Evolutionary conservation across 116 monocot genomes (phyloP).

Genomic region (Phalaenopsis hybrid): DNA sequence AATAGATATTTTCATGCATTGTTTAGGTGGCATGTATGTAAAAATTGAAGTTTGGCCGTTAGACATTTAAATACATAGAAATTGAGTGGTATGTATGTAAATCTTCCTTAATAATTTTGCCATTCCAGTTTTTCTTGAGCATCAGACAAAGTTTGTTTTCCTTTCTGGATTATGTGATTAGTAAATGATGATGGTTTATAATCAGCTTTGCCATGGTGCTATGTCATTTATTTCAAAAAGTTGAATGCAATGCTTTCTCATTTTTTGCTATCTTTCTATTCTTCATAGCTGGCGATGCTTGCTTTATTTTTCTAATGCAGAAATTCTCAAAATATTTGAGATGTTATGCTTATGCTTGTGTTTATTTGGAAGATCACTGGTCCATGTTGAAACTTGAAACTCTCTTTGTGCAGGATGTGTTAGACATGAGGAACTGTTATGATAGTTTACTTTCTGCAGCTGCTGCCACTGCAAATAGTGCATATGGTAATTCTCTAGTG

Average conservation of each 20-base stretch:
- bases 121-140: too few relatives aligned
- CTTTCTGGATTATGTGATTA: background rate
- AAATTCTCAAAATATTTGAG: background rate
- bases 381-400: background rate
- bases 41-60: too few relatives aligned
- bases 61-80: too few relatives aligned
- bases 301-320: background rate
- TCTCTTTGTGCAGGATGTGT: slow-evolving; percentile 43
- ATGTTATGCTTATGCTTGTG: background rate
- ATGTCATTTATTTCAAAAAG: background rate
- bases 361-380: background rate
- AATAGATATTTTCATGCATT: too few relatives aligned
- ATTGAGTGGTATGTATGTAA: too few relatives aligned
- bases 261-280: background rate
- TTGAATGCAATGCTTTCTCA: background rate
- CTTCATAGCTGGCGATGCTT: background rate
- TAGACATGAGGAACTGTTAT: slow-evolving; percentile 55
- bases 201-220: background rate
- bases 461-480: slow-evolving; percentile 61
- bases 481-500: slow-evolving; percentile 39
- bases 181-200: background rate
- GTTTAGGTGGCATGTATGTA: too few relatives aligned
- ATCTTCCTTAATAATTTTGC: too few relatives aligned
- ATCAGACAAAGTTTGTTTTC: background rate
- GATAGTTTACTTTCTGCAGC: slow-evolving; percentile 55